These are phyloP conservation scores for Alternaria conjuncta DNA, from an alignment of 2,329 filamentous ascomycete species.

Conservation along the genomic window DNA sequence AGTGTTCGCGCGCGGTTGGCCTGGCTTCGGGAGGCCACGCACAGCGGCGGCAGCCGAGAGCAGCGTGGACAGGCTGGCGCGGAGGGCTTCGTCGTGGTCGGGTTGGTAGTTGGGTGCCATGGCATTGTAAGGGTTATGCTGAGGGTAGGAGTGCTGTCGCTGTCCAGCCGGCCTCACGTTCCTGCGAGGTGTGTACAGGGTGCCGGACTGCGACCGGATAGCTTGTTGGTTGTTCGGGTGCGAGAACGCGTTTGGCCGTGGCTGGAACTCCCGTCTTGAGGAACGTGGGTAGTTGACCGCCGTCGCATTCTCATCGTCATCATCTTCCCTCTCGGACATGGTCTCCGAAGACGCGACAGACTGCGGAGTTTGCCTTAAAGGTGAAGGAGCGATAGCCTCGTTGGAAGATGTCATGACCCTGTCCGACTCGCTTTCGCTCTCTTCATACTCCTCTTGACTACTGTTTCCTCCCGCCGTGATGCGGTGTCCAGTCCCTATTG, in stretches of 20 bases:
- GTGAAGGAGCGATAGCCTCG: slow-evolving; percentile 58
- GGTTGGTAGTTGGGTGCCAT: slow-evolving; percentile 78
- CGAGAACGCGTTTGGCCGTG: slow-evolving; percentile 90
- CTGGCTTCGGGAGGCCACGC: slow-evolving; percentile 73
- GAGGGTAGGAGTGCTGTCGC: slow-evolving; percentile 49
- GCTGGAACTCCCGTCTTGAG: slow-evolving; percentile 70
- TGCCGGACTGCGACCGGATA: slow-evolving; percentile 54
- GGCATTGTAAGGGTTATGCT: slow-evolving; percentile 68
- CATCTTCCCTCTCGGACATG: slow-evolving; percentile 43
- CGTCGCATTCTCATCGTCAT: slow-evolving; percentile 75
- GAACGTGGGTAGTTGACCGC: slow-evolving; percentile 70
- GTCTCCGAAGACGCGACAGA: slow-evolving; percentile 48
- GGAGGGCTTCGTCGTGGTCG: slow-evolving; percentile 90
- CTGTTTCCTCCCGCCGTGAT: slow-evolving; percentile 67
- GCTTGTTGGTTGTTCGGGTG: slow-evolving; percentile 68
- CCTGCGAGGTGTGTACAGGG: slow-evolving; percentile 54
- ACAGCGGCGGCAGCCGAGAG: slow-evolving; percentile 94
- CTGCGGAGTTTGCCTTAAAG: slow-evolving; percentile 37
- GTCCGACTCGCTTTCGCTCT: slow-evolving; percentile 90
- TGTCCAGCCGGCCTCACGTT: slow-evolving; percentile 44
- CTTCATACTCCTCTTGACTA: slow-evolving; percentile 93
- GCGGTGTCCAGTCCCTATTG: slow-evolving; percentile 45
- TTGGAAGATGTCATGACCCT: slow-evolving; percentile 69
- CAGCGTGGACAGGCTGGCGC: slow-evolving; percentile 91
- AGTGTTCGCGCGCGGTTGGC: slow-evolving; percentile 45